These are phyloP conservation scores for Cutaneotrichosporon sp. DNA, from an alignment of 1,284 basidiomycete species.

Conservation along the genomic window DNA sequence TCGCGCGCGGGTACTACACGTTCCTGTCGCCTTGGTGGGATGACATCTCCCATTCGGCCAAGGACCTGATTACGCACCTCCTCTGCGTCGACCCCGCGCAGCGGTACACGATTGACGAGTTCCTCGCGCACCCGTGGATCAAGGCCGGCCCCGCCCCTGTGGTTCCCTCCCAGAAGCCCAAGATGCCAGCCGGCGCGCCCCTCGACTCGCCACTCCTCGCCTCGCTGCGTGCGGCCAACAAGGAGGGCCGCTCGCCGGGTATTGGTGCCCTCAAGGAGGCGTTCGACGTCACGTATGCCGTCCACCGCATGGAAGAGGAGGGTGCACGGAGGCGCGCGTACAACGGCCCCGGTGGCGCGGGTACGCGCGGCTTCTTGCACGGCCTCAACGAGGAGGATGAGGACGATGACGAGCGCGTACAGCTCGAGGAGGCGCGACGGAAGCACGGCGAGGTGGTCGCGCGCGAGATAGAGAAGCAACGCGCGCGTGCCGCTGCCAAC, in stretches of 20 bases:
- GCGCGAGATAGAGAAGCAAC: conserved; percentile 52
- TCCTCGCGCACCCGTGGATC: conserved; percentile 93
- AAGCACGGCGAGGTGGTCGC: conserved; percentile 58
- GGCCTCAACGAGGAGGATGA: conserved; percentile 95
- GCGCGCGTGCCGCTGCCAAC: conserved; percentile 50
- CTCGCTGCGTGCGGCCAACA: conserved; percentile 68
- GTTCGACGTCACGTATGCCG: conserved; percentile 98
- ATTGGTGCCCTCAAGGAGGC: conserved; percentile 92
- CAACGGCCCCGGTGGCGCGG: conserved; percentile 69
- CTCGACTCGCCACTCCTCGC: conserved; percentile 90
- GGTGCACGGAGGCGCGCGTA: conserved; percentile 80
- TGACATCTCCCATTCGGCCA: conserved; percentile 83
- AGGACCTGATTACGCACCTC: conserved; percentile 92
- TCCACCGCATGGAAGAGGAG: conserved; percentile 99
- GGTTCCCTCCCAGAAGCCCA: conserved; percentile 50
- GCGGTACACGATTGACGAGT: conserved; percentile 97
- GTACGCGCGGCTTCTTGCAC: conserved; percentile 70
- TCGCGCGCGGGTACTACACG: conserved; percentile 95
- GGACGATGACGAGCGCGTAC: conserved; percentile 60
- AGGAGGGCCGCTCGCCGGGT: conserved; percentile 87
- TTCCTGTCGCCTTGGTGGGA: conserved; percentile 99
- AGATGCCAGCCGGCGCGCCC: conserved; percentile 56
- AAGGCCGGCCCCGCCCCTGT: conserved; percentile 55
- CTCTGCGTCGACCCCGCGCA: conserved; percentile 94
- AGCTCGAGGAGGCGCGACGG: conserved; percentile 58